Evolutionary conservation across 768 basidiomycete species (phyloP).

Genomic region (Cubamyces lactineus): DNA sequence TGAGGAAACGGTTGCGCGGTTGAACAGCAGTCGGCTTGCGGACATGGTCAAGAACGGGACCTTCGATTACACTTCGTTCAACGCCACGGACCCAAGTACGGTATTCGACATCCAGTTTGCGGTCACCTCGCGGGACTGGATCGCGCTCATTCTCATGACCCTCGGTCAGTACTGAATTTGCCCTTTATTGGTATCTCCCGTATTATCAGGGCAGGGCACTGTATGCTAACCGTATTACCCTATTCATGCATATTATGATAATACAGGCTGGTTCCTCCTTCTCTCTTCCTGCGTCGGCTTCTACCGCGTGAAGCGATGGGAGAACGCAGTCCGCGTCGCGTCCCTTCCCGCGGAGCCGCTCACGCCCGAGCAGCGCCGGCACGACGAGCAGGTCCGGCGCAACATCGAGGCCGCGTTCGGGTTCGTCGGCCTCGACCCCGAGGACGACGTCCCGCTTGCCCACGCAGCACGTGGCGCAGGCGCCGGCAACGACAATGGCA

Average conservation of each 20-base stretch:
- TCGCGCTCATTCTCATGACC: constrained; percentile 91
- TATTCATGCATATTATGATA: background rate
- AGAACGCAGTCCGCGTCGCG: constrained; percentile 62
- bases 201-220: no score
- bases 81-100: constrained; percentile 22
- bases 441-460: constrained; percentile 33
- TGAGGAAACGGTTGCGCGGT: constrained; percentile 16
- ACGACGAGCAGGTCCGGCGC: constrained; percentile 53
- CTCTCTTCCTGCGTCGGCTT: constrained; percentile 82
- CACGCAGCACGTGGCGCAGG: no score
- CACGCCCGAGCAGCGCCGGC: constrained; percentile 51
- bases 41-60: constrained; percentile 30
- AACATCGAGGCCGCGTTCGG: constrained; percentile 58
- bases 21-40: constrained; percentile 21
- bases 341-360: constrained; percentile 36
- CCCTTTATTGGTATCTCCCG: no score
- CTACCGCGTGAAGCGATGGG: constrained; percentile 87
- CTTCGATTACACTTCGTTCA: constrained; percentile 6
- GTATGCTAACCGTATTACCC: background rate
- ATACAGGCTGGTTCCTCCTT: constrained; percentile 88
- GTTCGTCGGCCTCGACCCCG: constrained; percentile 37
- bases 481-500: no score
- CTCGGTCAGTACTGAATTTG: constrained; percentile 51
- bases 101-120: constrained; percentile 32
- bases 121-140: constrained; percentile 76